Percentiles rank a stretch among this genome's conserved stretches.
Evolutionary conservation across 306 rosid species (phyloP).

Genomic region (Quercus variabilis): DNA sequence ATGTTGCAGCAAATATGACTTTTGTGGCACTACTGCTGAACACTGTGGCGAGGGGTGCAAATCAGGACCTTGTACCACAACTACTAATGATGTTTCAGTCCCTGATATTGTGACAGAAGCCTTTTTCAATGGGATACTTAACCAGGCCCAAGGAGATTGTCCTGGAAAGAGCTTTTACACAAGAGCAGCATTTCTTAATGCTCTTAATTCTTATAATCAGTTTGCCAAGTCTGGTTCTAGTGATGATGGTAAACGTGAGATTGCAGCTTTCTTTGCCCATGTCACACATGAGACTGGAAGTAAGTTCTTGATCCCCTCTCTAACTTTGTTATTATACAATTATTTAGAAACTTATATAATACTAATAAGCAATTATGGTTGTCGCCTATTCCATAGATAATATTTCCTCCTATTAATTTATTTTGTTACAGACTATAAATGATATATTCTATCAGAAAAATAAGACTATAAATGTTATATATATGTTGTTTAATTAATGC

Average conservation of each 20-base stretch:
- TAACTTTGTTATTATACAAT: no score
- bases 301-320: neutral
- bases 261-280: slow-evolving; percentile 38
- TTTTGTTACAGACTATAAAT: no score
- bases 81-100: neutral
- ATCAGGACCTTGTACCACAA: neutral
- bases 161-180: slow-evolving; percentile 29
- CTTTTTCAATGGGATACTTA: slow-evolving; percentile 19
- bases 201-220: neutral
- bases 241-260: slow-evolving; percentile 29
- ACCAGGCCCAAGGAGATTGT: slow-evolving; percentile 16
- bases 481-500: no score
- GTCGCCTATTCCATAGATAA: no score
- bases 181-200: slow-evolving; percentile 24
- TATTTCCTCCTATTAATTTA: no score
- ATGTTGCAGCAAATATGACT: slow-evolving; percentile 23
- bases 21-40: neutral
- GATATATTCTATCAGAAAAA: no score
- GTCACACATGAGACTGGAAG: slow-evolving; percentile 30
- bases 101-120: slow-evolving; percentile 1
- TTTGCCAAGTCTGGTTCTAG: slow-evolving; percentile 7
- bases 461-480: no score
- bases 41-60: slow-evolving; percentile 26
- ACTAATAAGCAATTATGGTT: no score
- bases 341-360: no score